Percentiles rank a stretch among this genome's conserved stretches.
These are phyloP conservation scores for Zygnema circumcarinatum DNA, from an alignment of 139 green algal genomes.

Conservation along the genomic window DNA sequence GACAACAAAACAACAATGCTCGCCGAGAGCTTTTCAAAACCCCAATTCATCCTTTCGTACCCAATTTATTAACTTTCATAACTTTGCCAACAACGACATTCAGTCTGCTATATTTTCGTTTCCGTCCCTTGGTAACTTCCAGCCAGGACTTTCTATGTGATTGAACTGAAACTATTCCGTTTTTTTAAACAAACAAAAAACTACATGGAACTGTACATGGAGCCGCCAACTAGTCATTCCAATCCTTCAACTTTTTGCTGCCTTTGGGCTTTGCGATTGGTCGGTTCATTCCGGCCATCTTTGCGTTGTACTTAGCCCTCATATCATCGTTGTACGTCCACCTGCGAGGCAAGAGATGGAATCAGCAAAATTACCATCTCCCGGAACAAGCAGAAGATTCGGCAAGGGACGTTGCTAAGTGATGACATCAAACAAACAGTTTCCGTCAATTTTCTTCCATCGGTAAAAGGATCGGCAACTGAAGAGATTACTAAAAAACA, in stretches of 20 bases:
- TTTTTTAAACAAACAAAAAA: too few species aligned
- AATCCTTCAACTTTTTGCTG: conserved; percentile 51
- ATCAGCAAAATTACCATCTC: neutral
- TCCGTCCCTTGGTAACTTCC: too few species aligned
- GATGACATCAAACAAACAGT: neutral
- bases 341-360: conserved; percentile 31
- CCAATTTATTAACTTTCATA: too few species aligned
- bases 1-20: too few species aligned
- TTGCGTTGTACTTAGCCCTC: conserved; percentile 53
- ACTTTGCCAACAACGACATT: too few species aligned
- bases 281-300: conserved; percentile 59
- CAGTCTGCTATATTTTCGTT: too few species aligned
- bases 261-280: conserved; percentile 54
- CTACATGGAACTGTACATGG: too few species aligned
- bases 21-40: too few species aligned
- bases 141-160: too few species aligned
- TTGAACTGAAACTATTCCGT: too few species aligned
- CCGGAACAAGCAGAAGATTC: neutral
- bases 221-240: conserved; percentile 25
- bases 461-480: neutral
- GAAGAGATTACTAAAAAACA: neutral
- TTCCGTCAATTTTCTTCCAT: neutral
- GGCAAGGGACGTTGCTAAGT: neutral
- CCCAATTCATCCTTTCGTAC: too few species aligned
- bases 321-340: conserved; percentile 56